Evolutionary conservation across 192 early-diverging fungal genomes (phyloP).

Genomic region (Diversispora epigaea): DNA sequence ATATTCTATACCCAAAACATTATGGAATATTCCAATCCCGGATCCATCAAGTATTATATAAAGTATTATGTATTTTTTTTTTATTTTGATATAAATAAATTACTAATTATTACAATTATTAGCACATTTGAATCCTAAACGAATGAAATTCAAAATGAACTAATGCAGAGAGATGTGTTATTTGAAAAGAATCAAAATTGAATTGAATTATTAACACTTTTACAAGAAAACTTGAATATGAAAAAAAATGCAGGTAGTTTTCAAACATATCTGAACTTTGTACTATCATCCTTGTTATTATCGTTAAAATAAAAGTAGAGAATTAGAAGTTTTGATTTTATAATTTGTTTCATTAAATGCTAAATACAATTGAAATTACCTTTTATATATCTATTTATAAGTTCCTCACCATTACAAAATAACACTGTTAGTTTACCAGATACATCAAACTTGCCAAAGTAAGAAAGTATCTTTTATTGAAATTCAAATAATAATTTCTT

Average conservation of each 20-base stretch:
- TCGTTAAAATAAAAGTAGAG: background rate
- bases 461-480: background rate
- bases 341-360: too few relatives aligned
- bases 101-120: background rate
- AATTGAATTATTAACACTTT: background rate
- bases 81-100: too few relatives aligned
- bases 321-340: background rate
- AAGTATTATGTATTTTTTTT: too few relatives aligned
- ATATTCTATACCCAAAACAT: background rate
- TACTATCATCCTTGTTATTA: background rate
- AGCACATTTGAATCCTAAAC: constrained; percentile 2
- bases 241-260: background rate
- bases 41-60: background rate
- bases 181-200: background rate
- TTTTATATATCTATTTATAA: background rate
- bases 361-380: too few relatives aligned
- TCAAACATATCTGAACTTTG: too few relatives aligned
- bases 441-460: background rate
- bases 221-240: background rate
- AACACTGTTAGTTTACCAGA: background rate
- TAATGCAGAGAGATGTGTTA: too few relatives aligned
- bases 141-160: too few relatives aligned
- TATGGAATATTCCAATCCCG: background rate
- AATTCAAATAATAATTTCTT: background rate
- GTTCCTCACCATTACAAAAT: background rate